phyloP scores from a whole-genome alignment of 352 stramenopile genomes.

The Globisporangium paroecandrum region DNA sequence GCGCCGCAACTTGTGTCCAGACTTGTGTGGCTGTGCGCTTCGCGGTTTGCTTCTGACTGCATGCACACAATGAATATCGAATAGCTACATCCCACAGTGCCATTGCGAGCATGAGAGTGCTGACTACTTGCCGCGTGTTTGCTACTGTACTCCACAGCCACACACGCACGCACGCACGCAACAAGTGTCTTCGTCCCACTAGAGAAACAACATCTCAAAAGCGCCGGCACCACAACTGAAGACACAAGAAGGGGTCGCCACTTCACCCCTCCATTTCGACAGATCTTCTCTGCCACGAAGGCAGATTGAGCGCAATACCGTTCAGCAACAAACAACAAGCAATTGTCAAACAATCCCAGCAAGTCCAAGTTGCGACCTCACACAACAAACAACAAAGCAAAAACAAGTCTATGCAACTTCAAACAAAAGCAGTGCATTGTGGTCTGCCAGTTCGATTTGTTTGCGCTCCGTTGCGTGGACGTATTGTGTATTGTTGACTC shows the following conservation, averaged over 20 bases:
- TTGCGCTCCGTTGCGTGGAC: background rate
- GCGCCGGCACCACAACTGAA: background rate
- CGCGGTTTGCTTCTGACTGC: background rate
- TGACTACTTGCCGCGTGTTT: background rate
- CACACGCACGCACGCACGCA: background rate
- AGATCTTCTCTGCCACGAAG: background rate
- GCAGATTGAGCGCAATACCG: background rate
- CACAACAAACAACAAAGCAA: background rate
- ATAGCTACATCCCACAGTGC: background rate
- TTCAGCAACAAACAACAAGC: background rate
- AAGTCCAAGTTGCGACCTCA: background rate
- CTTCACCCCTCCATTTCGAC: background rate
- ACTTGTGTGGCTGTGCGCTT: background rate
- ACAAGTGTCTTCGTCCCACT: background rate
- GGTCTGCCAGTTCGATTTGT: background rate
- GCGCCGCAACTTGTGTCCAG: background rate
- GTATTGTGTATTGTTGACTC: background rate
- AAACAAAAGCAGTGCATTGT: background rate
- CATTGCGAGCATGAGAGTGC: background rate
- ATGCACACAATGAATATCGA: background rate
- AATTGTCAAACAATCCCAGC: background rate
- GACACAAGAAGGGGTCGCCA: background rate
- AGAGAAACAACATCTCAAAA: background rate
- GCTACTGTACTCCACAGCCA: background rate
- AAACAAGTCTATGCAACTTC: too few species aligned